Conservation (phyloP, 257 asterid genomes). For the Fraxinus americana region DNA sequence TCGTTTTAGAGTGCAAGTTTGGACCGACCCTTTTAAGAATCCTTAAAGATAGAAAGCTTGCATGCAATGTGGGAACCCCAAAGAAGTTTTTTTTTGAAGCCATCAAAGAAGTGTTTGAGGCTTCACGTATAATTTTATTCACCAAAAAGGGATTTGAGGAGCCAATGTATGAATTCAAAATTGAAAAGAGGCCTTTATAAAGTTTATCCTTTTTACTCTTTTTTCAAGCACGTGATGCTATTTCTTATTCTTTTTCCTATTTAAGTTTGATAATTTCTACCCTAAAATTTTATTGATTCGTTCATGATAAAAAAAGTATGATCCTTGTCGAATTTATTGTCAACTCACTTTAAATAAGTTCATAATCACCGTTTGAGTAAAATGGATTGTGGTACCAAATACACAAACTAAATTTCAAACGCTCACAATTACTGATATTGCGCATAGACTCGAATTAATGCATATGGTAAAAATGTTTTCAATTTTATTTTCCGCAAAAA, state of each 20-base stretch:
- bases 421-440: too few relatives aligned
- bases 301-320: too few relatives aligned
- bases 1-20: conserved; percentile 35
- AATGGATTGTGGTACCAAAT: too few relatives aligned
- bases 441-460: too few relatives aligned
- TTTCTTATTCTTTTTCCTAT: too few relatives aligned
- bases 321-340: too few relatives aligned
- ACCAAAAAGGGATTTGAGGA: neutral
- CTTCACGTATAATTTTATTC: conserved; percentile 7
- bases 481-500: too few relatives aligned
- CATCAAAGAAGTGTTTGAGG: conserved; percentile 7
- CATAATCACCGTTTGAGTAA: too few relatives aligned
- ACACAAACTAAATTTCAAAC: too few relatives aligned
- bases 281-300: neutral
- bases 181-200: conserved; percentile 3
- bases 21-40: conserved; percentile 31
- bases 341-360: too few relatives aligned
- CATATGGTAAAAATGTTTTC: too few relatives aligned
- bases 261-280: neutral
- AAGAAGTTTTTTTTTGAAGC: too few relatives aligned
- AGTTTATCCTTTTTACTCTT: conserved; percentile 15
- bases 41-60: conserved; percentile 49
- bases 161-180: conserved; percentile 13
- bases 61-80: conserved; percentile 34
- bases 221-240: neutral